A percentile compares a stretch with the other conserved stretches of the same genome.
These are phyloP conservation scores for Agaricus sinodeliciosus DNA, from an alignment of 768 basidiomycete species.

Conservation along the genomic window DNA sequence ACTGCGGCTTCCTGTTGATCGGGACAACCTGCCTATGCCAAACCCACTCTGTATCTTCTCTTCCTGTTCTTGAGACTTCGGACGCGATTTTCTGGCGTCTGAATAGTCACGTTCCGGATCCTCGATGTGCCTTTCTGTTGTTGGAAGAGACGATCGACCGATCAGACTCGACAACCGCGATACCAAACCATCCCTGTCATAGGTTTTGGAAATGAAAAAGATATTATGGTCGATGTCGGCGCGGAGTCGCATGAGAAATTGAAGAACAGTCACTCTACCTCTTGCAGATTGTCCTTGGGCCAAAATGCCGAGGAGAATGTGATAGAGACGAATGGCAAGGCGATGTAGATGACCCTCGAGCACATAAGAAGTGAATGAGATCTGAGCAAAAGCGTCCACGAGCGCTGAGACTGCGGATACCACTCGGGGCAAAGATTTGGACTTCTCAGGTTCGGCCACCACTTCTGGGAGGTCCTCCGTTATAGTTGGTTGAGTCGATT, in stretches of 20 bases:
- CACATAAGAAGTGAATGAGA: conserved; percentile 62
- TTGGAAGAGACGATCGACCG: conserved; percentile 34
- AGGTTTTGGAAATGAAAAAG: conserved; percentile 52
- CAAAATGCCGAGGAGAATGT: conserved; percentile 41
- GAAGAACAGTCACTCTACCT: conserved; percentile 66
- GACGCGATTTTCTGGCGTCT: conserved; percentile 37
- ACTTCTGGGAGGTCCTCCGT: conserved; percentile 26
- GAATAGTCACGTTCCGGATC: conserved; percentile 14
- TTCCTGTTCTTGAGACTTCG: conserved; percentile 45
- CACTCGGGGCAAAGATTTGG: conserved; percentile 33
- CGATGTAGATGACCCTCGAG: conserved; percentile 38
- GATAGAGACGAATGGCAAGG: conserved; percentile 50
- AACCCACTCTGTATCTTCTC: conserved; percentile 48
- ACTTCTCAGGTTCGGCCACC: conserved; percentile 17
- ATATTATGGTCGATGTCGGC: conserved; percentile 87
- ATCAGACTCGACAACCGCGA: conserved; percentile 58
- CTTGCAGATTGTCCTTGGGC: conserved; percentile 41
- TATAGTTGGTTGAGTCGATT: conserved; percentile 41
- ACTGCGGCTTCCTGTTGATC: conserved; percentile 50
- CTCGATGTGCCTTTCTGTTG: conserved; percentile 13
- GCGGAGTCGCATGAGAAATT: conserved; percentile 83
- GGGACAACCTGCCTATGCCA: conserved; percentile 33
- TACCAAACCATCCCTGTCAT: conserved; percentile 54
- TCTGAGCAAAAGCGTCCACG: conserved; percentile 59
- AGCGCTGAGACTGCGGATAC: conserved; percentile 60